phyloP scores from a whole-genome alignment of 208 protist genomes.

The Leishmania braziliensis region DNA sequence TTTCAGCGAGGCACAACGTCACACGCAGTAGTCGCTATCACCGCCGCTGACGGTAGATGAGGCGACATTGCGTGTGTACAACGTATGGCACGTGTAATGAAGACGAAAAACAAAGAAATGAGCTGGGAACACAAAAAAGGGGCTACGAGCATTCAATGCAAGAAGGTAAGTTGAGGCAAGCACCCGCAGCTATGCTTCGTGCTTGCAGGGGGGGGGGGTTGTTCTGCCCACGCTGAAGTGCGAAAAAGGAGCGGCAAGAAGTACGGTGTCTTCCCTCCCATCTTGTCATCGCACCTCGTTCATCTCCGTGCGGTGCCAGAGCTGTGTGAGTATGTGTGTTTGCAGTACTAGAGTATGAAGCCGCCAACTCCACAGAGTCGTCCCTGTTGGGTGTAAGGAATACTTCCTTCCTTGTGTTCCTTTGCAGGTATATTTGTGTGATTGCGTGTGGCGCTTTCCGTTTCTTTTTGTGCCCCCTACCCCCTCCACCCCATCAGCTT shows the following conservation, averaged over 20 bases:
- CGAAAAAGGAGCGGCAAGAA: background rate
- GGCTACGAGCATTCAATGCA: background rate
- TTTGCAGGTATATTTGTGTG: background rate
- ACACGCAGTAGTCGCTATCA: background rate
- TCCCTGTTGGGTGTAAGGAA: background rate
- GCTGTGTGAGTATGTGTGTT: background rate
- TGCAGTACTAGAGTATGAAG: background rate
- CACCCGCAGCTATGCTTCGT: background rate
- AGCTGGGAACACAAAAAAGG: background rate
- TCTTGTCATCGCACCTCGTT: background rate
- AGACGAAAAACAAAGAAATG: slow-evolving; percentile 3
- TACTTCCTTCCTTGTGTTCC: background rate
- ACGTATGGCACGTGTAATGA: background rate
- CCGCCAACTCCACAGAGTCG: background rate
- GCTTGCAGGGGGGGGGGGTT: background rate
- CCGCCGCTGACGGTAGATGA: background rate
- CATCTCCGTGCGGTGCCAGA: background rate
- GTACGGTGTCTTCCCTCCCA: background rate
- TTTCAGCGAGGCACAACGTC: background rate
- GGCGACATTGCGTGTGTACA: background rate
- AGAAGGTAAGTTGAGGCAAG: background rate
- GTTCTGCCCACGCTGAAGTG: background rate
- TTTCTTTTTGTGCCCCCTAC: background rate
- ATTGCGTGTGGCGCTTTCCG: background rate
- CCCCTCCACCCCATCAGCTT: background rate